Evolutionary conservation across 768 basidiomycete genomes (phyloP).

Genomic region (Leccinum truebloodii): DNA sequence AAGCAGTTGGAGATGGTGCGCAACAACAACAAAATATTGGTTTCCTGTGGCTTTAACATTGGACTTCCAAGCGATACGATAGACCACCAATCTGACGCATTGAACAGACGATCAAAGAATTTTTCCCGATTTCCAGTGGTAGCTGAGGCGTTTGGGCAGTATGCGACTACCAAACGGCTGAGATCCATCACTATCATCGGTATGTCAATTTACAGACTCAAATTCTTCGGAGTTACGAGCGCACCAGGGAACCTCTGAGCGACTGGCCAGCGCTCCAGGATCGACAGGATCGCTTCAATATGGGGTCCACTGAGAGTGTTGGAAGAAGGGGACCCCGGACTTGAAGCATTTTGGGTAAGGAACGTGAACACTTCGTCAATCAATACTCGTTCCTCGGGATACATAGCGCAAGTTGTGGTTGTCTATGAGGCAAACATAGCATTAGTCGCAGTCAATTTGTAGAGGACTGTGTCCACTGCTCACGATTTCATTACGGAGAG

Average conservation of each 20-base stretch:
- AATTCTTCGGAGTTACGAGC: constrained; percentile 8
- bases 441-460: not conserved
- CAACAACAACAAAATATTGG: constrained; percentile 78
- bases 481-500: constrained; percentile 68
- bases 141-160: constrained; percentile 54
- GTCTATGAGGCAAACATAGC: constrained; percentile 43
- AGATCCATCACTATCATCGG: constrained; percentile 75
- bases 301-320: constrained; percentile 48
- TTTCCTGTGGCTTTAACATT: constrained; percentile 73
- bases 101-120: constrained; percentile 64
- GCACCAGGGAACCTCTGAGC: constrained; percentile 72
- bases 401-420: constrained; percentile 69
- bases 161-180: constrained; percentile 70
- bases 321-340: constrained; percentile 27
- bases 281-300: constrained; percentile 58
- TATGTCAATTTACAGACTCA: constrained; percentile 3
- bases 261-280: constrained; percentile 74
- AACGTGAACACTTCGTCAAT: constrained; percentile 66
- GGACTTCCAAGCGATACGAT: constrained; percentile 51
- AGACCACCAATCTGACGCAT: constrained; percentile 62
- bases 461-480: constrained; percentile 23
- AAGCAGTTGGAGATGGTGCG: constrained; percentile 81
- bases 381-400: constrained; percentile 56
- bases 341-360: constrained; percentile 50
- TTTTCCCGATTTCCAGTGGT: constrained; percentile 43